phyloP scores from a whole-genome alignment of 2,329 filamentous ascomycete species.

The Colletotrichum tofieldiae region DNA sequence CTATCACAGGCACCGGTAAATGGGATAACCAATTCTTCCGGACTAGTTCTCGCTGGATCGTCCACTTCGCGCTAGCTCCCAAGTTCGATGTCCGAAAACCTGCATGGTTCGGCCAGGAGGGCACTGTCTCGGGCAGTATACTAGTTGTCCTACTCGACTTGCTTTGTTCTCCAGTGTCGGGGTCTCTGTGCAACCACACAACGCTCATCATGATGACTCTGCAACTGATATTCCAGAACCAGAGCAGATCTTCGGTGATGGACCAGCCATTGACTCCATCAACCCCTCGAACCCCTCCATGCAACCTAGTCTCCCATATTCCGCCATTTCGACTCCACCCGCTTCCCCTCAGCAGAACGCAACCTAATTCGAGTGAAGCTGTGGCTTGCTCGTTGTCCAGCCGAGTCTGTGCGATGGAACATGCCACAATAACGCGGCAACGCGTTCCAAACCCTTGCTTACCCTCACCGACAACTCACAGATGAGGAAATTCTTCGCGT shows the following conservation, averaged over 20 bases:
- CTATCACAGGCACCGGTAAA: neutral
- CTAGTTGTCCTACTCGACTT: neutral
- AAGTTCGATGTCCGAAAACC: constrained; percentile 14
- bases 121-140: neutral
- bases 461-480: constrained; percentile 38
- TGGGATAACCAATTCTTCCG: neutral
- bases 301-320: constrained; percentile 7
- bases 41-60: neutral
- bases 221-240: constrained; percentile 15
- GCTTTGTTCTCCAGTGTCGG: neutral
- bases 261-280: constrained; percentile 21
- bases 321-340: constrained; percentile 30
- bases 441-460: constrained; percentile 36
- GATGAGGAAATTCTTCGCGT: constrained; percentile 29
- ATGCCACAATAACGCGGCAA: constrained; percentile 34
- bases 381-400: constrained; percentile 30
- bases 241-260: constrained; percentile 26
- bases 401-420: constrained; percentile 39
- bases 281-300: constrained; percentile 31
- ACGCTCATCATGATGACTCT: constrained; percentile 10
- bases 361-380: constrained; percentile 36
- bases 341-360: constrained; percentile 21
- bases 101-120: constrained; percentile 21
- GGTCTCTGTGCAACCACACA: constrained; percentile 4
- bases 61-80: neutral